phyloP scores from a whole-genome alignment of 2,329 filamentous ascomycete species.

The Pseudopyricularia javanii region DNA sequence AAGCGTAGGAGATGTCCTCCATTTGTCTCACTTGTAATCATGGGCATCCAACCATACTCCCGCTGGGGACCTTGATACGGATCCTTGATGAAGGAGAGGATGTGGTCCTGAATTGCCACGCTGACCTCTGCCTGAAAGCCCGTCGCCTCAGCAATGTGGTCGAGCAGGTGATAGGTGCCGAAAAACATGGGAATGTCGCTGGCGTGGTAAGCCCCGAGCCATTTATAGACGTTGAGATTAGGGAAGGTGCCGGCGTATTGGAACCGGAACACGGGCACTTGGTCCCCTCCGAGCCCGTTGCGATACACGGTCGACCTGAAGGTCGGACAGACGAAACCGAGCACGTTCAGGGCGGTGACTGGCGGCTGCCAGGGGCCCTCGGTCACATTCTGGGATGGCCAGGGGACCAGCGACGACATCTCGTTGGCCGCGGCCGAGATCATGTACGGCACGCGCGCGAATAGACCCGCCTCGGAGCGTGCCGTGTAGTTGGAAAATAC shows the following conservation, averaged over 20 bases:
- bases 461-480: constrained; percentile 3
- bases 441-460: background rate
- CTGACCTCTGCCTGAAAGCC: background rate
- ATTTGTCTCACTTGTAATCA: background rate
- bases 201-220: constrained; percentile 4
- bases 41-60: background rate
- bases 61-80: background rate
- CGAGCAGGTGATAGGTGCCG: background rate
- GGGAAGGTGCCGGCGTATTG: background rate
- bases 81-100: background rate
- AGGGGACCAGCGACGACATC: background rate
- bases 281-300: background rate
- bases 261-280: background rate
- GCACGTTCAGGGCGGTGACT: background rate
- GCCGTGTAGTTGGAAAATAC: constrained; percentile 18
- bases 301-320: background rate
- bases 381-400: background rate
- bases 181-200: constrained; percentile 4
- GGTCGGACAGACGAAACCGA: background rate
- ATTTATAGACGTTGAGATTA: background rate
- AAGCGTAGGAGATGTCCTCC: background rate
- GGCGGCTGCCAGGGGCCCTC: background rate
- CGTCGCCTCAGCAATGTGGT: background rate
- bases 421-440: background rate
- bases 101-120: background rate